phyloP scores from a whole-genome alignment of 1,284 basidiomycete species.

The Malassezia dermatis region DNA sequence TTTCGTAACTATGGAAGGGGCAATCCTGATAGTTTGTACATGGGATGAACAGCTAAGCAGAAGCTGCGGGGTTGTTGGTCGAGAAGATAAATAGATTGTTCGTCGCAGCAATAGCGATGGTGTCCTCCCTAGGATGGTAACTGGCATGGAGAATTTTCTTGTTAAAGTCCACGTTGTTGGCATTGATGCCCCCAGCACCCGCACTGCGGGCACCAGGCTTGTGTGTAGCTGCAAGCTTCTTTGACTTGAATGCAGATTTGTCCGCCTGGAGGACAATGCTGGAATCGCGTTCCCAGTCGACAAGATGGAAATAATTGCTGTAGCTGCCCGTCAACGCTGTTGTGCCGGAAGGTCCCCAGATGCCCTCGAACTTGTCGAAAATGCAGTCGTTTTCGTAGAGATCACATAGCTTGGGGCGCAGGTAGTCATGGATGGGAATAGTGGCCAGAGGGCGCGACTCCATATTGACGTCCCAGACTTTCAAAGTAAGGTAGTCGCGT shows the following conservation, averaged over 20 bases:
- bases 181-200: constrained; percentile 52
- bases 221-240: constrained; percentile 65
- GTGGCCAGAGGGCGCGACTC: constrained; percentile 92
- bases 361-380: constrained; percentile 85
- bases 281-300: constrained; percentile 77
- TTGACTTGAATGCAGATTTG: constrained; percentile 98
- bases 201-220: constrained; percentile 60
- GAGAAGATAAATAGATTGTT: constrained; percentile 55
- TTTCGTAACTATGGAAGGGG: background rate
- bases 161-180: constrained; percentile 60
- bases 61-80: constrained; percentile 31
- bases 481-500: constrained; percentile 90
- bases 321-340: constrained; percentile 72
- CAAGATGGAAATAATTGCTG: constrained; percentile 99
- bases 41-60: background rate
- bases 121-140: constrained; percentile 95
- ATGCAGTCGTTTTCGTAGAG: constrained; percentile 99
- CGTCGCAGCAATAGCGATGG: constrained; percentile 57
- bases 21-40: constrained; percentile 2
- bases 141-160: constrained; percentile 84
- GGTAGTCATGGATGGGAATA: constrained; percentile 95
- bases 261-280: constrained; percentile 95
- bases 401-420: constrained; percentile 93
- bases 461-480: constrained; percentile 99
- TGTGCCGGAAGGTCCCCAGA: constrained; percentile 43